phyloP scores from a whole-genome alignment of 352 stramenopile species.

The Halophytophthora polymorphica region DNA sequence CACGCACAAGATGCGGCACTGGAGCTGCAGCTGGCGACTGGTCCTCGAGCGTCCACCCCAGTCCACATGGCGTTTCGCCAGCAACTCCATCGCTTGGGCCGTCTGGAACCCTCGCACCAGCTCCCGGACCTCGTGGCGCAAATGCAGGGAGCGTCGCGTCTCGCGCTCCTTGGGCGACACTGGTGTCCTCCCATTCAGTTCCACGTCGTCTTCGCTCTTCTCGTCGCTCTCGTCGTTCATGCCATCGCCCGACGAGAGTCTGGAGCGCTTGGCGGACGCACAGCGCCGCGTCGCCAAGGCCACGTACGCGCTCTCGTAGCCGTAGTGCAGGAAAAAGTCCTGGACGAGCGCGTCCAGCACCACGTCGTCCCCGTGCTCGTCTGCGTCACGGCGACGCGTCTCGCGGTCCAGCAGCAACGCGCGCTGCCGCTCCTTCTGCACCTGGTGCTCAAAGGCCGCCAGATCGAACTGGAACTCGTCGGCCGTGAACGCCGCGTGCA shows the following conservation, averaged over 20 bases:
- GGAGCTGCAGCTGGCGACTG: constrained; percentile 22
- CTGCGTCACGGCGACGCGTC: constrained; percentile 4
- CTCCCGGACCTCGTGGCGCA: constrained; percentile 35
- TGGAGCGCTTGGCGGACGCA: constrained; percentile 4
- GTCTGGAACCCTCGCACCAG: constrained; percentile 35
- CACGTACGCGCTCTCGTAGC: constrained; percentile 34
- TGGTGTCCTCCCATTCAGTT: constrained; percentile 14
- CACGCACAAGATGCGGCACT: constrained; percentile 41
- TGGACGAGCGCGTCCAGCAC: constrained; percentile 32
- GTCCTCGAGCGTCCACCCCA: constrained; percentile 1
- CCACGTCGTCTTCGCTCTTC: constrained; percentile 11
- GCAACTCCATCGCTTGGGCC: constrained; percentile 21
- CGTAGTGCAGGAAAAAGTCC: constrained; percentile 41
- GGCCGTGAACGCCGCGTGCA: constrained; percentile 21
- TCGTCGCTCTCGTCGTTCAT: constrained; percentile 6
- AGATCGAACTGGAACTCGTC: constrained; percentile 50
- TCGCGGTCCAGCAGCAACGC: constrained; percentile 23
- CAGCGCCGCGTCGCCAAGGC: constrained; percentile 16
- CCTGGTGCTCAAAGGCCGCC: constrained; percentile 35
- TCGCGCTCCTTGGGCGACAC: constrained; percentile 5
- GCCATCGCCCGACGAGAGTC: constrained; percentile 3
- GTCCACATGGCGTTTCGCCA: constrained; percentile 17
- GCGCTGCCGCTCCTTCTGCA: constrained; percentile 45
- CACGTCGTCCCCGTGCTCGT: constrained; percentile 22
- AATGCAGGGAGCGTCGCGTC: constrained; percentile 17